A percentile compares a stretch with the other conserved stretches of the same genome.
Conservation (phyloP, 306 rosid species). For the Prunus davidiana region DNA sequence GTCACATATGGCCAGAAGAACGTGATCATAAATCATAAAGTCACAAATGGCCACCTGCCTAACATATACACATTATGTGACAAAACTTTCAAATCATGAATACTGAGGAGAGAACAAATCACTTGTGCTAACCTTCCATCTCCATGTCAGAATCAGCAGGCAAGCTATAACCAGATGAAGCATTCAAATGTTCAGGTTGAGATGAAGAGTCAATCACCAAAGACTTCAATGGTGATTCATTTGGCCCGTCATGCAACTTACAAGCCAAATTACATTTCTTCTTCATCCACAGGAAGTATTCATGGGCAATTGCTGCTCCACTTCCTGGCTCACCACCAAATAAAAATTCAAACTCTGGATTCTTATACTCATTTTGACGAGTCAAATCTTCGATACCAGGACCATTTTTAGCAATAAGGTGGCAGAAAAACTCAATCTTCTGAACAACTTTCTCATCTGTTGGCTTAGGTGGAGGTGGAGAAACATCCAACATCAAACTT, state of each 20-base stretch:
- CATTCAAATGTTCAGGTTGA: conserved; percentile 26
- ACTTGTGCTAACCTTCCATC: conserved; percentile 71
- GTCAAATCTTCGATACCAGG: conserved; percentile 41
- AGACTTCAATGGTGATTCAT: conserved; percentile 21
- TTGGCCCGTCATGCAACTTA: conserved; percentile 28
- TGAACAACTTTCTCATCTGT: conserved; percentile 36
- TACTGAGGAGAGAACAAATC: conserved; percentile 13
- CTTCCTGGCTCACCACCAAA: conserved; percentile 61
- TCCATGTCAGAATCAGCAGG: conserved; percentile 90
- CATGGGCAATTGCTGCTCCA: conserved; percentile 42
- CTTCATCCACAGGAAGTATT: conserved; percentile 60
- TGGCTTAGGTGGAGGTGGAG: conserved; percentile 50
- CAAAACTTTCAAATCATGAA: neutral
- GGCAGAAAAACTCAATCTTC: conserved; percentile 19
- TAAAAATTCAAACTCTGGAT: conserved; percentile 53
- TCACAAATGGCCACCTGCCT: neutral
- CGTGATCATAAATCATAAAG: neutral
- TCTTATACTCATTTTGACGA: conserved; percentile 37
- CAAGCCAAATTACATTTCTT: conserved; percentile 40
- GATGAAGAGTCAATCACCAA: conserved; percentile 15
- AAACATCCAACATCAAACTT: conserved; percentile 24
- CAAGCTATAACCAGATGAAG: conserved; percentile 35
- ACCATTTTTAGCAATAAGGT: conserved; percentile 18
- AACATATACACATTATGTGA: neutral
- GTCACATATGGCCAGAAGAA: neutral